Percentiles rank a stretch among this genome's conserved stretches.
Conservation (phyloP, 1,284 basidiomycete genomes). For the Sporisorium exsertum region DNA sequence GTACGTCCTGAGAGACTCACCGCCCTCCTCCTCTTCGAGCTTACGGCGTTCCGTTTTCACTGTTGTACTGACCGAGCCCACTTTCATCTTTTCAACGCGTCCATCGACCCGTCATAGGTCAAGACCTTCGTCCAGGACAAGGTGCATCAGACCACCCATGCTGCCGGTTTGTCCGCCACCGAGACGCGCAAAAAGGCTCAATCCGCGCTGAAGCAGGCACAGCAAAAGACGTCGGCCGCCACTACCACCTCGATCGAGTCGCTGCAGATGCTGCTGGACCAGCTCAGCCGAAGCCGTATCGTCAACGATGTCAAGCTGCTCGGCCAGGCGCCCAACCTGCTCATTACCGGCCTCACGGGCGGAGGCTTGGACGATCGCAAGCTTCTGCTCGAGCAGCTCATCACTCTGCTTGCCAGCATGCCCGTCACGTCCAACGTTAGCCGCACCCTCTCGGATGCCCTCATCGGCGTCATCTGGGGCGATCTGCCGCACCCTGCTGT, state of each 20-base stretch:
- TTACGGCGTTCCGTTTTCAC: background rate
- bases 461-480: constrained; percentile 53
- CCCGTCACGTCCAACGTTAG: constrained; percentile 48
- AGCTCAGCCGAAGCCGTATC: constrained; percentile 34
- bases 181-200: constrained; percentile 26
- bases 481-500: constrained; percentile 81
- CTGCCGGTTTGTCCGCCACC: constrained; percentile 30
- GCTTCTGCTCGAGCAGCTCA: constrained; percentile 56
- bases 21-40: background rate
- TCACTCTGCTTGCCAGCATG: constrained; percentile 51
- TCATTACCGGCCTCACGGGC: constrained; percentile 24
- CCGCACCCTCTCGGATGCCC: constrained; percentile 28
- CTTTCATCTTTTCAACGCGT: background rate
- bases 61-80: background rate
- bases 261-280: constrained; percentile 26
- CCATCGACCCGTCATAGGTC: constrained; percentile 4
- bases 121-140: constrained; percentile 37
- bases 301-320: constrained; percentile 45
- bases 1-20: constrained; percentile 5
- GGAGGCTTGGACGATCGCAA: constrained; percentile 57
- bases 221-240: constrained; percentile 11
- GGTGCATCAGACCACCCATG: constrained; percentile 31
- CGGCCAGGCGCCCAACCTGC: constrained; percentile 34
- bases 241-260: constrained; percentile 18
- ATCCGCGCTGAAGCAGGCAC: constrained; percentile 20